Evolutionary conservation across 2,329 filamentous ascomycete genomes (phyloP), one percentile per base, ranked within the genome.

Genomic region (Ophiostoma montium): DNA sequence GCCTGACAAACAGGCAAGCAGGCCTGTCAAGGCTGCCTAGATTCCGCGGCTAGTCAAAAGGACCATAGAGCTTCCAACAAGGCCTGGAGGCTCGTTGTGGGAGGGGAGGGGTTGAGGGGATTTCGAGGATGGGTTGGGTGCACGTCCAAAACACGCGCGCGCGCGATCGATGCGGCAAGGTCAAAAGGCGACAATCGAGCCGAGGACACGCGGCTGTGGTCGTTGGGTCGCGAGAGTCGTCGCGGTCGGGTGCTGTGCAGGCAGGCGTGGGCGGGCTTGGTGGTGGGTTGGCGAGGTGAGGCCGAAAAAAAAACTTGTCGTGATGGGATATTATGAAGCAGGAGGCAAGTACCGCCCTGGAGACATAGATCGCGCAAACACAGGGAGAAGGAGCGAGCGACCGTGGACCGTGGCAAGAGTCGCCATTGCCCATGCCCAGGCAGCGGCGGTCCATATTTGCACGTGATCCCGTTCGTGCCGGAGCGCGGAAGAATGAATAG

Each of bases 1-100:
- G 39, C 52, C 50, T 56, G 54, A 63, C 63, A 69, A 68, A 67
- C 71, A 66, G 64, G 61, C 63, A 42, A 23, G 39, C 72, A 42
- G 39, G 39, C 72, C 71, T 67, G 67, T 67, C 64, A 67, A 64
- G 62, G 63, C 62, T 57, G 59, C 63, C 60, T 63, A 61, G 61
- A 23, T 44, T 47, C 30, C 35, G 32, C 23, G 9, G n/a, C 31
- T 42, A 23, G 15, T 32, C 27, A 48, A 50, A 48, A 51, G 27
- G 18, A 50, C 51, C 54, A 56, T 56, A 53, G 47, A 46, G 6
- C 36, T 38, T 49, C 23, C 47, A 35, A 36, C 9, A 19, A 30
- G n/a, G 3, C 39, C 21, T n/a, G 15, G 15, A 30, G 39, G 11
- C 39, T n/a, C 39, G n/a, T 16, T 23, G 39, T 42, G 39, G 30